phyloP scores from a whole-genome alignment of 2,329 filamentous ascomycete species.

The Alternaria sp. region DNA sequence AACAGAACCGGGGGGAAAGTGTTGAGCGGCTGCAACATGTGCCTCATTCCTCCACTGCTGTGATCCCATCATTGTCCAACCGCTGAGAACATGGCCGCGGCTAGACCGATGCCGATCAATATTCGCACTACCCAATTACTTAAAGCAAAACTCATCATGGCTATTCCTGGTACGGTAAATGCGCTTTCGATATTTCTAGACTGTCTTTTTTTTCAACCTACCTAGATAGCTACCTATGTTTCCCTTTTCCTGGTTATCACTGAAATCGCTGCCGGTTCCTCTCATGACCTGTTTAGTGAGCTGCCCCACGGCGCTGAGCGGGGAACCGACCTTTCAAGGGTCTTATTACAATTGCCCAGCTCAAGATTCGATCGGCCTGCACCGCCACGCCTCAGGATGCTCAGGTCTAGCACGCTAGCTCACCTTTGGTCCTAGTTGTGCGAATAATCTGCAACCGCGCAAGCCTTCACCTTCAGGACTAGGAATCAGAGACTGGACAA shows the following conservation, averaged over 20 bases:
- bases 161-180: background rate
- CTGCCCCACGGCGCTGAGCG: background rate
- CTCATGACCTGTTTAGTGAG: background rate
- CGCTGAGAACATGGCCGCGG: constrained; percentile 11
- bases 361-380: no score
- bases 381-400: no score
- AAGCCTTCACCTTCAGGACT: background rate
- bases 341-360: background rate
- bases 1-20: constrained; percentile 8
- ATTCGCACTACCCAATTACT: constrained; percentile 6
- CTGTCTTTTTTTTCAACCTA: background rate
- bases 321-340: background rate
- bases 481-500: background rate
- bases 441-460: no score
- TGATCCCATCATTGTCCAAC: constrained; percentile 8
- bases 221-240: background rate
- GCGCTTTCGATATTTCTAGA: background rate
- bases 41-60: constrained; percentile 9
- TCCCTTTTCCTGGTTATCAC: background rate
- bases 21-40: constrained; percentile 12
- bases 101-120: constrained; percentile 9
- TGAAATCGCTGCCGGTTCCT: background rate
- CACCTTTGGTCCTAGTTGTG: no score
- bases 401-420: background rate
- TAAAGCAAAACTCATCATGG: background rate